phyloP scores from a whole-genome alignment of 768 basidiomycete genomes.

The Candolleomyces eurysporus region DNA sequence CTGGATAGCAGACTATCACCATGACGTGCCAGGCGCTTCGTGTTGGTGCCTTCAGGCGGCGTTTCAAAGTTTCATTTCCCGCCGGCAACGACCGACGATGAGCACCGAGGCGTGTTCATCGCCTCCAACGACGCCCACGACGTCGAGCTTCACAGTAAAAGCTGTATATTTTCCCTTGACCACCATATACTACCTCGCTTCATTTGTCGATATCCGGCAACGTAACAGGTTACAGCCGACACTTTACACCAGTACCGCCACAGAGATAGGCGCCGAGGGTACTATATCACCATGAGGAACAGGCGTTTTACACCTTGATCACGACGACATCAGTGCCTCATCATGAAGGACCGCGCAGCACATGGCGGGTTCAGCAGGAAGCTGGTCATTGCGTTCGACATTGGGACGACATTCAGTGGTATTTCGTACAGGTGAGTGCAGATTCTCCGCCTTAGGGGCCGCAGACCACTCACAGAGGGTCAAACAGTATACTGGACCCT shows the following conservation, averaged over 20 bases:
- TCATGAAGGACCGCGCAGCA: conserved; percentile 16
- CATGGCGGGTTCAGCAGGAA: conserved; percentile 37
- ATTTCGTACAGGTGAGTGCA: conserved; percentile 32
- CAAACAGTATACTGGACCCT: conserved; percentile 37
- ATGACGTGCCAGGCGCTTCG: neutral
- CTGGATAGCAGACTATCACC: too few relatives aligned
- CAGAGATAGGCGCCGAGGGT: neutral
- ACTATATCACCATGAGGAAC: neutral
- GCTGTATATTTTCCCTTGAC: too few relatives aligned
- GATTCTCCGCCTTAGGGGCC: neutral
- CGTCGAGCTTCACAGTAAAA: too few relatives aligned
- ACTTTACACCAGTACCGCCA: neutral
- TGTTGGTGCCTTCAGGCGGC: neutral
- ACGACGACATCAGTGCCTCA: neutral
- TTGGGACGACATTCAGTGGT: conserved; percentile 19
- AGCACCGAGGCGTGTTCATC: neutral
- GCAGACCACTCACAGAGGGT: neutral
- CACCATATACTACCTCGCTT: too few relatives aligned
- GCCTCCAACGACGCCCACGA: neutral
- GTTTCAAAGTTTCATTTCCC: neutral
- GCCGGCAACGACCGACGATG: neutral
- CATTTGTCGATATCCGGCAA: too few relatives aligned
- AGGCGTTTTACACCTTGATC: neutral
- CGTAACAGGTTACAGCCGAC: too few relatives aligned
- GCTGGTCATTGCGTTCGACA: conserved; percentile 40